Evolutionary conservation across 2,329 filamentous ascomycete species (phyloP).

Genomic region (Sphaerulina musiva): DNA sequence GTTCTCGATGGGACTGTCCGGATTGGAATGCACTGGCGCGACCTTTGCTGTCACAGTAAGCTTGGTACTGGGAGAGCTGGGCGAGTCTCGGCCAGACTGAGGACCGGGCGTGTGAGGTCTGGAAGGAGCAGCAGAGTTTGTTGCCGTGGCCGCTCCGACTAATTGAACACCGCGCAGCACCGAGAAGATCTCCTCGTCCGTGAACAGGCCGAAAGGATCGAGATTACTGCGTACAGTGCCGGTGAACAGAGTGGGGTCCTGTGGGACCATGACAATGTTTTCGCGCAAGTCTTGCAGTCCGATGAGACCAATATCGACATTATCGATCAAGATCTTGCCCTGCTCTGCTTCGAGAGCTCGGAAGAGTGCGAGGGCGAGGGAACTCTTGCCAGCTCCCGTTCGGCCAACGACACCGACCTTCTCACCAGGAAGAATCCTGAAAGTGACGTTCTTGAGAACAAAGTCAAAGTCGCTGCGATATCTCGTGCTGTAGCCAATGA

Average conservation of each 20-base stretch:
- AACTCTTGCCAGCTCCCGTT: conserved; percentile 95
- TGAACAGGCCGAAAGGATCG: conserved; percentile 84
- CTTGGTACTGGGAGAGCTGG: conserved; percentile 26
- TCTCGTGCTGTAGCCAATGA: conserved; percentile 79
- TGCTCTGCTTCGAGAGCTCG: conserved; percentile 84
- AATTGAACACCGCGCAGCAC: conserved; percentile 84
- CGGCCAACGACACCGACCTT: conserved; percentile 95
- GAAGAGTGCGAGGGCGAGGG: conserved; percentile 86
- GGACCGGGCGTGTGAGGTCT: conserved; percentile 30
- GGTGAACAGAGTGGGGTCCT: conserved; percentile 90
- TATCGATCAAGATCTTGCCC: conserved; percentile 85
- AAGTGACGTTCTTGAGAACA: conserved; percentile 74
- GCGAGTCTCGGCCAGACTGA: conserved; percentile 18
- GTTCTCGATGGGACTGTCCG: conserved; percentile 57
- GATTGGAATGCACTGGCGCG: conserved; percentile 30
- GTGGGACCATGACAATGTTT: conserved; percentile 93
- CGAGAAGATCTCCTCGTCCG: conserved; percentile 82
- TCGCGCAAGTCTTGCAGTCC: conserved; percentile 89
- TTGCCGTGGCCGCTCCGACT: conserved; percentile 52
- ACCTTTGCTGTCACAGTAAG: conserved; percentile 27
- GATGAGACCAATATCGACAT: conserved; percentile 81
- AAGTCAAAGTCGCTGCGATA: conserved; percentile 83
- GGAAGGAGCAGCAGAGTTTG: conserved; percentile 37
- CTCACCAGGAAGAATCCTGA: conserved; percentile 78
- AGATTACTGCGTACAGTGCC: conserved; percentile 88